phyloP scores from a whole-genome alignment of 306 rosid genomes.

The Luffa acutangula region DNA sequence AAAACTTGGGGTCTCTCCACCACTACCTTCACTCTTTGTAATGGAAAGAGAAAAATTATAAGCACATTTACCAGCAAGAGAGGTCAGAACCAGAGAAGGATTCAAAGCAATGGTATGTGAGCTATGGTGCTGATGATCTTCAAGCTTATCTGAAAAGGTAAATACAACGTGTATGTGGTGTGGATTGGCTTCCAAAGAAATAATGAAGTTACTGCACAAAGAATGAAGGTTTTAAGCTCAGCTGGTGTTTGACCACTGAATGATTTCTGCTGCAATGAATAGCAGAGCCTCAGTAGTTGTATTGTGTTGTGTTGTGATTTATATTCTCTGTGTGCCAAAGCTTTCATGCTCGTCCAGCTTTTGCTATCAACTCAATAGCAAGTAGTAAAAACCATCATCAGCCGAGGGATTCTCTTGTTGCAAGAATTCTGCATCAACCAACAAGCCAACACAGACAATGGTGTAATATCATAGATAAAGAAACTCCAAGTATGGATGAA shows the following conservation, averaged over 20 bases:
- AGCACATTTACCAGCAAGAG: not conserved
- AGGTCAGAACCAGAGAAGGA: not conserved
- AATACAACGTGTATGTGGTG: not conserved
- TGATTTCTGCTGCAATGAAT: not conserved
- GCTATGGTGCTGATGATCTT: not conserved
- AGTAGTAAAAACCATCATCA: not conserved
- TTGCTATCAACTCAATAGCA: not conserved
- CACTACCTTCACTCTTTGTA: not conserved
- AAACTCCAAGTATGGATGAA: not conserved
- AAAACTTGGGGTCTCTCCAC: not conserved
- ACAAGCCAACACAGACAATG: not conserved
- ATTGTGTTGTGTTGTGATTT: not conserved
- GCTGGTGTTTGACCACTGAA: too few relatives aligned
- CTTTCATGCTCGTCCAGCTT: not conserved
- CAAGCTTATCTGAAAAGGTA: not conserved
- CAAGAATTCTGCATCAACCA: constrained; percentile 5
- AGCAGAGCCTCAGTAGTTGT: not conserved
- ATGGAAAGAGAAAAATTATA: not conserved
- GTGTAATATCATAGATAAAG: not conserved
- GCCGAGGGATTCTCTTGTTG: constrained; percentile 8
- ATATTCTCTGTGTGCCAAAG: not conserved
- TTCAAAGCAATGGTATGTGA: not conserved
- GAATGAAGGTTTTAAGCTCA: not conserved
- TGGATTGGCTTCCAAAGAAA: not conserved
- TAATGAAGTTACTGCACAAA: not conserved